phyloP scores from a whole-genome alignment of 1,139 yeast genomes.

The Debaryomyces coudertii region DNA sequence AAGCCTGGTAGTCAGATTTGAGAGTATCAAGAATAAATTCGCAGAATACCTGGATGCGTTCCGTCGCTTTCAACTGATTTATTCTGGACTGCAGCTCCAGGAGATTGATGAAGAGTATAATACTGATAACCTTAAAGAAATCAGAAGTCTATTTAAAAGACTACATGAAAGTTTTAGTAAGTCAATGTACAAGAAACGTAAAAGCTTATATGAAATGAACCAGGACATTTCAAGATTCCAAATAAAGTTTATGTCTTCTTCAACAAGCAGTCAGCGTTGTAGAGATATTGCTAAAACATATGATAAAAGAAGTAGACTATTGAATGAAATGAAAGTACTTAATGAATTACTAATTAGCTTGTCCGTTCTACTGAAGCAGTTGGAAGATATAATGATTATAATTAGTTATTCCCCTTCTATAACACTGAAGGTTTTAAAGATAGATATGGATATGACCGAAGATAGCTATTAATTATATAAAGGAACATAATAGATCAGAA shows the following conservation, averaged over 20 bases:
- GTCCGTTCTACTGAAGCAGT: slow-evolving; percentile 6
- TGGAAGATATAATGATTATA: slow-evolving; percentile 7
- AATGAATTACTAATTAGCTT: slow-evolving; percentile 9
- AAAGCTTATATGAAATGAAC: slow-evolving; percentile 3
- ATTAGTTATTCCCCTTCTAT: slow-evolving; percentile 1
- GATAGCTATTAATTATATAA: background rate
- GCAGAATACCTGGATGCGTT: slow-evolving; percentile 4
- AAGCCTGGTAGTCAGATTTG: background rate
- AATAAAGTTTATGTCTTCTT: background rate
- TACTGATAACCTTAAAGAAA: slow-evolving; percentile 5
- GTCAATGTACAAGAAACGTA: slow-evolving; percentile 10
- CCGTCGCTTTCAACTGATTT: background rate
- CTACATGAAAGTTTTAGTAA: slow-evolving; percentile 11
- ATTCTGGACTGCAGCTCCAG: background rate
- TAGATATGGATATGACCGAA: background rate
- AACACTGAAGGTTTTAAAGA: background rate
- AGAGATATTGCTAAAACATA: slow-evolving; percentile 7
- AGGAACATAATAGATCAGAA: background rate
- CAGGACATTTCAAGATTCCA: slow-evolving; percentile 6
- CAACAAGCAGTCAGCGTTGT: background rate
- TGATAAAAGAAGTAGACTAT: slow-evolving; percentile 6
- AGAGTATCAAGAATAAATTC: background rate
- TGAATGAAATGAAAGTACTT: slow-evolving; percentile 8
- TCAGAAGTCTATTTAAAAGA: slow-evolving; percentile 11
- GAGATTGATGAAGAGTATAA: slow-evolving; percentile 7